Conservation (phyloP, 2,329 filamentous ascomycete genomes). For the Xylariaceae sp. region DNA sequence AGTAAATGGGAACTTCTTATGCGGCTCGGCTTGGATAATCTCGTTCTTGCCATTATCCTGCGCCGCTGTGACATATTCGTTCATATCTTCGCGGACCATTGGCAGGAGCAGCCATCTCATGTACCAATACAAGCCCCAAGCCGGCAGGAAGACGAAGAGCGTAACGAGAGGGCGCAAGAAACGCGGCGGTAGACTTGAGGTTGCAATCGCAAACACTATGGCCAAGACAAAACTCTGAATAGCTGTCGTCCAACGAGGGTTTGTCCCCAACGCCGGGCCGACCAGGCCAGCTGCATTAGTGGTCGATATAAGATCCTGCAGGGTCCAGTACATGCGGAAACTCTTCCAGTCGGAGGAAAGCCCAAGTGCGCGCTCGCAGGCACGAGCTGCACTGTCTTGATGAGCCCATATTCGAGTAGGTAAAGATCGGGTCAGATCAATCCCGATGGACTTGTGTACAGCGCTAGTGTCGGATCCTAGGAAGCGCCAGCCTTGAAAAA, state of each 20-base stretch:
- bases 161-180: conserved; percentile 13
- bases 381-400: conserved; percentile 4
- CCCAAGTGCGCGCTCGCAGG: conserved; percentile 8
- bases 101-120: conserved; percentile 10
- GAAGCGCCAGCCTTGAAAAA: conserved; percentile 18
- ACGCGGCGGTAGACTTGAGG: conserved; percentile 1
- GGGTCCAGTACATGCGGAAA: conserved; percentile 9
- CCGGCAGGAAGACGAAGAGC: conserved; percentile 5
- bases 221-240: conserved; percentile 3
- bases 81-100: conserved; percentile 10
- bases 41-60: conserved; percentile 3
- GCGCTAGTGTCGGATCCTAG: conserved; percentile 16
- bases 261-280: conserved; percentile 10
- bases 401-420: conserved; percentile 9
- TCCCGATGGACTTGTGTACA: conserved; percentile 7
- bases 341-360: conserved; percentile 11
- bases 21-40: conserved; percentile 1
- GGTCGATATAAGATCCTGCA: conserved; percentile 11
- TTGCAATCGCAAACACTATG: conserved; percentile 10
- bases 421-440: conserved; percentile 19
- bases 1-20: conserved; percentile 10
- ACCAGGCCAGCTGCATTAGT: conserved; percentile 15
- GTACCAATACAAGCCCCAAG: conserved; percentile 13
- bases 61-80: conserved; percentile 4
- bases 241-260: conserved; percentile 13